phyloP scores from a whole-genome alignment of 306 rosid species.

The Cucurbita moschata region DNA sequence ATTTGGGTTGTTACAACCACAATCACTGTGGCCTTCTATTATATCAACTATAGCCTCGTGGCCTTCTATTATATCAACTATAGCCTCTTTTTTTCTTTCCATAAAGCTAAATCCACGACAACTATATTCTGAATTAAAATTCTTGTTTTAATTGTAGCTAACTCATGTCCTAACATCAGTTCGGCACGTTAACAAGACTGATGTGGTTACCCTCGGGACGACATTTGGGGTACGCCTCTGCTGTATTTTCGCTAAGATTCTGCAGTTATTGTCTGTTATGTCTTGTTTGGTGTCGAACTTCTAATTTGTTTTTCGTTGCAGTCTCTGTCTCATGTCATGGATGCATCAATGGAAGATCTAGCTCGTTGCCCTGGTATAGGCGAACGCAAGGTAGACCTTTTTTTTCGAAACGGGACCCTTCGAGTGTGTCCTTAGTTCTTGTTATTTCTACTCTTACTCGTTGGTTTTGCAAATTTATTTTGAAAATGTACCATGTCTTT shows the following conservation, averaged over 20 bases:
- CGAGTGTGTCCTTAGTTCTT: background rate
- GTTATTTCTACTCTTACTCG: background rate
- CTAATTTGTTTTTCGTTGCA: slow-evolving; percentile 21
- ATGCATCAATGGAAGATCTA: slow-evolving; percentile 95
- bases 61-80: background rate
- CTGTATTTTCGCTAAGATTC: background rate
- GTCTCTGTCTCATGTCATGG: slow-evolving; percentile 88
- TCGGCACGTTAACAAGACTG: slow-evolving; percentile 88
- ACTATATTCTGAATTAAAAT: slow-evolving; percentile 9
- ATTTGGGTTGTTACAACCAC: too few species aligned
- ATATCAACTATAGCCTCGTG: background rate
- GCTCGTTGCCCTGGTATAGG: slow-evolving; percentile 99
- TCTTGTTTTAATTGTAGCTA: slow-evolving; percentile 33
- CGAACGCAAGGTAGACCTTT: slow-evolving; percentile 76
- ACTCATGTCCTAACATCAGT: slow-evolving; percentile 62
- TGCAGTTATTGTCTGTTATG: background rate
- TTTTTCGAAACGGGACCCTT: background rate
- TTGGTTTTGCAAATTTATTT: background rate
- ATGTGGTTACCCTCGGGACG: slow-evolving; percentile 92
- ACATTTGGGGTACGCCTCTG: slow-evolving; percentile 64
- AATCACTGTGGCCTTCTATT: too few species aligned
- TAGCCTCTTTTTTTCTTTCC: background rate
- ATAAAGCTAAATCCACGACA: background rate
- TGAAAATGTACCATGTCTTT: background rate
- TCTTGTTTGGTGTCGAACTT: slow-evolving; percentile 1